Percentiles rank a stretch among this genome's conserved stretches.
Evolutionary conservation across 176 grass and related monocot species (phyloP).

Genomic region (Oryza rufipogon): DNA sequence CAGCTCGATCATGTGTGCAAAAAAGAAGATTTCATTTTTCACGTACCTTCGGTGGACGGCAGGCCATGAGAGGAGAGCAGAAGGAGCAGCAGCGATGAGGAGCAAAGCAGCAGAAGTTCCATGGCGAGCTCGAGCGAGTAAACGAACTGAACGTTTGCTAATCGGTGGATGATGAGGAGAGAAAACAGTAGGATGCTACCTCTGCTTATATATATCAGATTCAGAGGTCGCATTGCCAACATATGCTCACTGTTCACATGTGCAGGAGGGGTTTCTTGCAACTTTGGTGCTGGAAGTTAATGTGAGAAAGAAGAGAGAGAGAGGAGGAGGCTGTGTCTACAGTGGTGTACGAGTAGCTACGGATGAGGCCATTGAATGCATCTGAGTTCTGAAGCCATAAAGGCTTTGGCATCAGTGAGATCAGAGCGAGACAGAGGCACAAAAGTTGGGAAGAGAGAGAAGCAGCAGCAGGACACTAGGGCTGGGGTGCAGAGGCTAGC

Average conservation of each 20-base stretch:
- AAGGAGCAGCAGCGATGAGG: slow-evolving; percentile 38
- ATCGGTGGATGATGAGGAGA: slow-evolving; percentile 31
- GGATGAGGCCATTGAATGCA: slow-evolving; percentile 61
- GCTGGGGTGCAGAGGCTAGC: slow-evolving; percentile 15
- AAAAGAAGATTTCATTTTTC: neutral
- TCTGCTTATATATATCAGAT: slow-evolving; percentile 30
- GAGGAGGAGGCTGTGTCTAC: slow-evolving; percentile 33
- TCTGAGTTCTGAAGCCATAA: slow-evolving; percentile 50
- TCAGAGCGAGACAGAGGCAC: slow-evolving; percentile 33
- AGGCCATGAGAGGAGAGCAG: slow-evolving; percentile 41
- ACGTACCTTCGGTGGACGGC: slow-evolving; percentile 37
- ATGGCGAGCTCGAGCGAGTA: slow-evolving; percentile 23
- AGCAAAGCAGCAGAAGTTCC: slow-evolving; percentile 34
- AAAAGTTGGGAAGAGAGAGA: slow-evolving; percentile 48
- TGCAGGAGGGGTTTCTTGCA: slow-evolving; percentile 37
- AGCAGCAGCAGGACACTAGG: slow-evolving; percentile 9
- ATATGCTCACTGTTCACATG: slow-evolving; percentile 49
- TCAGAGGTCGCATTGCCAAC: slow-evolving; percentile 16
- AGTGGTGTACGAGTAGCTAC: slow-evolving; percentile 22
- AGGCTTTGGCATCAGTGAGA: slow-evolving; percentile 39
- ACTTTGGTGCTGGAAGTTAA: slow-evolving; percentile 36
- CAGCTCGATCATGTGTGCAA: neutral
- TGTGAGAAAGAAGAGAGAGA: slow-evolving; percentile 6
- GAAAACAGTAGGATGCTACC: slow-evolving; percentile 18
- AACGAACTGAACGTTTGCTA: slow-evolving; percentile 34